A percentile compares a stretch with the other conserved stretches of the same genome.
Conservation (phyloP, 2,329 filamentous ascomycete genomes). For the Dothiorella sarmentorum region DNA sequence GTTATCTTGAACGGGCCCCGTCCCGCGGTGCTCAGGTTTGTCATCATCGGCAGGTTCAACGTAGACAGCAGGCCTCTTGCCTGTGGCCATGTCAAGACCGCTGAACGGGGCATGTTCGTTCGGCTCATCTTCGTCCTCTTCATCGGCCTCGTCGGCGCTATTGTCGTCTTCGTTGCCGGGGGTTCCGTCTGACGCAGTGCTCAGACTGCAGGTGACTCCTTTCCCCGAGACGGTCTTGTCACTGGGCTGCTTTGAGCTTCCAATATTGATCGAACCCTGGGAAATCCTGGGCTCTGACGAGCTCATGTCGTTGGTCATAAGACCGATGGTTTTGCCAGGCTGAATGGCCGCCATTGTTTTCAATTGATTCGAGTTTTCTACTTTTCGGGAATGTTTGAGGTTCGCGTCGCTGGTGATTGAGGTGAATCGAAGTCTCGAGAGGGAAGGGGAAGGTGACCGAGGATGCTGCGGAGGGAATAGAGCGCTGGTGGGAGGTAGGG, state of each 20-base stretch:
- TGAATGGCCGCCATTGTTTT: slow-evolving; percentile 6
- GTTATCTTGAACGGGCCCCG: slow-evolving; percentile 18
- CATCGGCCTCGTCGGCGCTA: slow-evolving; percentile 27
- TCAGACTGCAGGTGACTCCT: not conserved
- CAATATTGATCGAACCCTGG: not conserved
- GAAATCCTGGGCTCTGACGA: not conserved
- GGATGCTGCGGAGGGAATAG: not conserved
- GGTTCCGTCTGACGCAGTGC: slow-evolving; percentile 13
- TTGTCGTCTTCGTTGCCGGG: slow-evolving; percentile 19
- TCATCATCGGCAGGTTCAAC: slow-evolving; percentile 29
- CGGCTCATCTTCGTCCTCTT: slow-evolving; percentile 34
- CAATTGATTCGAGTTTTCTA: not conserved
- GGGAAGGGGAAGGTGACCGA: slow-evolving; percentile 1
- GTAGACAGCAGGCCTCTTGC: slow-evolving; percentile 36
- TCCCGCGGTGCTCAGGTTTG: slow-evolving; percentile 29
- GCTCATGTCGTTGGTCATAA: not conserved
- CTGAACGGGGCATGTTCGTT: slow-evolving; percentile 33
- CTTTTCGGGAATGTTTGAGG: not conserved
- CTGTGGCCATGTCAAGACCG: slow-evolving; percentile 32
- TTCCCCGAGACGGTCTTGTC: not conserved
- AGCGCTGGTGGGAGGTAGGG: slow-evolving; percentile 16
- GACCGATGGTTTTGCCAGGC: not conserved
- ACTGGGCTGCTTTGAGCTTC: not conserved
- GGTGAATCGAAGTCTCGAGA: not conserved
- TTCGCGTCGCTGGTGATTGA: not conserved